Conservation (phyloP, 495 filamentous ascomycete species). For the Penicillium lividum region DNA sequence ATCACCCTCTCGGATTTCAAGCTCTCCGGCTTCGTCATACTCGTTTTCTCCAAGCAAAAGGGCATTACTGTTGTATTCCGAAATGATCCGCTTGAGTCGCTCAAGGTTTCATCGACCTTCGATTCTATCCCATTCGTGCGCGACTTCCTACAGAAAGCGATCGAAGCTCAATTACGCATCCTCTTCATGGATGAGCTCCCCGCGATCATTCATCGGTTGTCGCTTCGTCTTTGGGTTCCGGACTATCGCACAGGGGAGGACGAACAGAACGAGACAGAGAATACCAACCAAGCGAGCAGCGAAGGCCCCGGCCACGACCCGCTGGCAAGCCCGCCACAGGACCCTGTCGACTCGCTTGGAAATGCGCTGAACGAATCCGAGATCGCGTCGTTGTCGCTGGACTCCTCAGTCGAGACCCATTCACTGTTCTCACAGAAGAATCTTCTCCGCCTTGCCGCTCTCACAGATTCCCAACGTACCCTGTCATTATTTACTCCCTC, state of each 20-base stretch:
- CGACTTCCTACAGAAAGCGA: slow-evolving; percentile 94
- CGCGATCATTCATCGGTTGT: slow-evolving; percentile 91
- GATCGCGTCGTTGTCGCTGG: slow-evolving; percentile 72
- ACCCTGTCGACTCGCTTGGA: slow-evolving; percentile 75
- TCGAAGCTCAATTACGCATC: slow-evolving; percentile 88
- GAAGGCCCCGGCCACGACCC: slow-evolving; percentile 67
- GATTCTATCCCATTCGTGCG: slow-evolving; percentile 98
- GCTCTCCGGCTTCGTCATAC: slow-evolving; percentile 94
- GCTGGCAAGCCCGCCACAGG: slow-evolving; percentile 73
- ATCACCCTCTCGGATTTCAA: slow-evolving; percentile 96
- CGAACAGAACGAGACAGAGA: slow-evolving; percentile 34
- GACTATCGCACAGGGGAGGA: slow-evolving; percentile 73
- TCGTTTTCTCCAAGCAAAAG: slow-evolving; percentile 97
- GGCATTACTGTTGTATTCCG: slow-evolving; percentile 94
- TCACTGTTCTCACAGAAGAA: slow-evolving; percentile 91
- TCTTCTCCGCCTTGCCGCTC: slow-evolving; percentile 69
- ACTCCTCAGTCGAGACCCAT: slow-evolving; percentile 73
- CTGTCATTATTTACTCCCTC: slow-evolving; percentile 83
- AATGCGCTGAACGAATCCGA: slow-evolving; percentile 71
- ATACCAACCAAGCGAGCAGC: slow-evolving; percentile 21
- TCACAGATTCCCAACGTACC: slow-evolving; percentile 82
- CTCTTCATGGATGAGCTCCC: slow-evolving; percentile 97
- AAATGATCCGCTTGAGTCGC: slow-evolving; percentile 95
- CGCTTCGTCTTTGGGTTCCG: slow-evolving; percentile 83
- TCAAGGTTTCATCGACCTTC: slow-evolving; percentile 98